Conservation (phyloP, 306 rosid species). For the Pterocarpus macrocarpus region DNA sequence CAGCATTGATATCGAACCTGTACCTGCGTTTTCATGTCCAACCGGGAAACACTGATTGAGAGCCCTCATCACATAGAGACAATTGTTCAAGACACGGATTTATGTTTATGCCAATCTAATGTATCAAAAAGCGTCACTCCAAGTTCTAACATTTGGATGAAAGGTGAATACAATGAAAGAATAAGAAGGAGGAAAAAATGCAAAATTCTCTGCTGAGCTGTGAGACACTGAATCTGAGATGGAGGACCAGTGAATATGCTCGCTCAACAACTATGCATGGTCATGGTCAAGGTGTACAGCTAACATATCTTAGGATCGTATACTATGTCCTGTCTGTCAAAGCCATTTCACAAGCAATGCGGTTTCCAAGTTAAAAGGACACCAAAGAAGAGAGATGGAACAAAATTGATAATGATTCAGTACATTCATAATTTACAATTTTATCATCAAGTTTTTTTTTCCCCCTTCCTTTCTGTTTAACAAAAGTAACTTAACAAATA, state of each 20-base stretch:
- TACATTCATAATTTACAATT: background rate
- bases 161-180: background rate
- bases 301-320: background rate
- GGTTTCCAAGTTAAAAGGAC: background rate
- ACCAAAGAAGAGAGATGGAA: background rate
- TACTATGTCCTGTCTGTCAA: background rate
- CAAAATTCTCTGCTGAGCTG: constrained; percentile 20
- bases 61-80: constrained; percentile 44
- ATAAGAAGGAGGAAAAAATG: background rate
- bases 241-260: background rate
- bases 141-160: constrained; percentile 17
- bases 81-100: constrained; percentile 39
- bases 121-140: constrained; percentile 7
- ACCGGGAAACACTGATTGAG: constrained; percentile 20
- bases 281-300: background rate
- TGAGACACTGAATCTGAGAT: constrained; percentile 28
- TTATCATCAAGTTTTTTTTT: no score
- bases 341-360: background rate
- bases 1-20: constrained; percentile 25
- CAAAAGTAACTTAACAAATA: background rate
- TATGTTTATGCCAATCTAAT: background rate
- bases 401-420: background rate
- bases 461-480: no score
- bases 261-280: background rate
- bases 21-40: constrained; percentile 27